These are phyloP conservation scores for Fusarium sp. DNA, from an alignment of 2,329 filamentous ascomycete species.

Conservation along the genomic window DNA sequence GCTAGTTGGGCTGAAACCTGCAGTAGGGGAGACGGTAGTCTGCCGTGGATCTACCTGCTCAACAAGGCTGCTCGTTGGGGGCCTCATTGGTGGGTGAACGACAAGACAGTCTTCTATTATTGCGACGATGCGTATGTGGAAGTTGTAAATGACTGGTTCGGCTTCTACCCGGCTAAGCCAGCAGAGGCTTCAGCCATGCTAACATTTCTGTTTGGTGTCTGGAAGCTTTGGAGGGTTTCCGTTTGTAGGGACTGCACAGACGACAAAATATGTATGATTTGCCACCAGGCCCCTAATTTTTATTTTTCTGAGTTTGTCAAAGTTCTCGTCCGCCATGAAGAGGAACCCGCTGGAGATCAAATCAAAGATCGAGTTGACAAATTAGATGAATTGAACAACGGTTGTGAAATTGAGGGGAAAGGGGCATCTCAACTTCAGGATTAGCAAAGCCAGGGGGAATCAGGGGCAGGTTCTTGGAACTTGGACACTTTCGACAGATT, in stretches of 20 bases:
- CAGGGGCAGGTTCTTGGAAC: neutral
- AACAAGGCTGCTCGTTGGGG: neutral
- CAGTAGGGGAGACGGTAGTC: accelerated
- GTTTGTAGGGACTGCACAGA: neutral
- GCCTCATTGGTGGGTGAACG: accelerated
- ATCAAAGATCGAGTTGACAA: neutral
- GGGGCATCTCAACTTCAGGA: accelerated
- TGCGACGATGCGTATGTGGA: neutral
- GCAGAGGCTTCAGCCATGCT: neutral
- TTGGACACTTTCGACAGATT: accelerated
- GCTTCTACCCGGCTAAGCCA: accelerated
- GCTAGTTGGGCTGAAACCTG: neutral
- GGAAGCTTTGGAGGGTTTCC: neutral
- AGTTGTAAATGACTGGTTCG: accelerated
- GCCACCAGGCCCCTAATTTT: accelerated
- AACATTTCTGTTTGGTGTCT: accelerated
- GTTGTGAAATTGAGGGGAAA: neutral
- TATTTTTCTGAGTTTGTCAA: neutral
- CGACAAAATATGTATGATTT: accelerated
- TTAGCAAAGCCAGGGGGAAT: neutral
- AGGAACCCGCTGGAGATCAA: neutral
- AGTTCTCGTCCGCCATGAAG: neutral
- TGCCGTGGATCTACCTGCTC: accelerated
- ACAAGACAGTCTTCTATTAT: neutral
- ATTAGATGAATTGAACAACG: too few relatives aligned